phyloP scores from a whole-genome alignment of 2,329 filamentous ascomycete species.

The Nemania sp. region DNA sequence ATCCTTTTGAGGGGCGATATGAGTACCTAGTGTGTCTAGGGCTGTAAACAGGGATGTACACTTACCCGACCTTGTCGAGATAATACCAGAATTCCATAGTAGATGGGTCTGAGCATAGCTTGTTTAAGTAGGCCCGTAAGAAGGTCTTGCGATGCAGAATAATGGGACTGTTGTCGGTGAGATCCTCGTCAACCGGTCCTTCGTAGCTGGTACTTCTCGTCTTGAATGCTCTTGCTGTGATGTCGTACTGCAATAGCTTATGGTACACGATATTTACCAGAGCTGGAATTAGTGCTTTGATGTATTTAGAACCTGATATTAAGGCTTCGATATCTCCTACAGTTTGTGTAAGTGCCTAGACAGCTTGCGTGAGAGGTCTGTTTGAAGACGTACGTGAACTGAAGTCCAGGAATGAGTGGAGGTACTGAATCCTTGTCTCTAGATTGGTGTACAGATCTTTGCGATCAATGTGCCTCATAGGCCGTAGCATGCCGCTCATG shows the following conservation, averaged over 20 bases:
- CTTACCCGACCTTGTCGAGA: conserved; percentile 82
- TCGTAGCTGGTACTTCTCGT: conserved; percentile 73
- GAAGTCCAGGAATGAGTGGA: conserved; percentile 82
- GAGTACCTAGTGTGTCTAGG: not conserved
- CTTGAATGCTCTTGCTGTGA: conserved; percentile 82
- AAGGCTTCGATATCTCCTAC: conserved; percentile 79
- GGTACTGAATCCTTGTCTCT: conserved; percentile 76
- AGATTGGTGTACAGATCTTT: conserved; percentile 78
- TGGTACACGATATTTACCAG: conserved; percentile 88
- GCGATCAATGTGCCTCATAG: conserved; percentile 73
- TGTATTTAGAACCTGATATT: conserved; percentile 76
- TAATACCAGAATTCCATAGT: conserved; percentile 86
- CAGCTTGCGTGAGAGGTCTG: not conserved
- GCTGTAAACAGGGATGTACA: conserved; percentile 27
- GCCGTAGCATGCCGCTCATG: conserved; percentile 42
- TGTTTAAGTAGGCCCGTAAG: conserved; percentile 78
- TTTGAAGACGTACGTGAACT: conserved; percentile 66
- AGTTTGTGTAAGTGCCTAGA: conserved; percentile 33
- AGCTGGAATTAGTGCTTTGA: conserved; percentile 83
- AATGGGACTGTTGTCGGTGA: conserved; percentile 77
- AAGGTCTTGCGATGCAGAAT: conserved; percentile 85
- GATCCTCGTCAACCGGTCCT: conserved; percentile 72
- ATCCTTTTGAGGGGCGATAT: conserved; percentile 58
- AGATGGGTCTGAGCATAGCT: conserved; percentile 79
- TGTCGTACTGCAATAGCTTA: conserved; percentile 83